Evolutionary conservation across 257 asterid genomes (phyloP), one percentile per base, ranked within the genome.

Genomic region (Perilla frutescens): DNA sequence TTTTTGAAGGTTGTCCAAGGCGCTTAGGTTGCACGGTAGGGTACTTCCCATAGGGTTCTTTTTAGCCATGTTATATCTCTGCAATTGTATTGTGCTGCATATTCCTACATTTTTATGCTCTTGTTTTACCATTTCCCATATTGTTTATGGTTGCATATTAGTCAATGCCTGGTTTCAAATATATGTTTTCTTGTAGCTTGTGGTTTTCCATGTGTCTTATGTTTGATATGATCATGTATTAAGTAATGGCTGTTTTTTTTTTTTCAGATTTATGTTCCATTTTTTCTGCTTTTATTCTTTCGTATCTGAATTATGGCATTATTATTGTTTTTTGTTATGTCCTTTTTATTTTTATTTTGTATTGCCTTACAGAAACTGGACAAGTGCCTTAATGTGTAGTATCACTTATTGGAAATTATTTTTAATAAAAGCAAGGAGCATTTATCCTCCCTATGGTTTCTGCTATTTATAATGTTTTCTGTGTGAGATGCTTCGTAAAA

Each of bases 11-110:
- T 49, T 95, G 99, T 82, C 91, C 96, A 7, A 83, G 96, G 85
- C 96, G 97, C 73, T 78, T 95, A 77, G 97, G 98, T 70, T 92
- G 99, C 96, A 95, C 99, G 96, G 99, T 95, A 89, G 1, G 66
- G 34, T 53, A 75, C 59, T 36, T 54, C 13, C n/a, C 51, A 47
- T 47, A 9, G n/a, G 1, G 9, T 47, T 47, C 7, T 75, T 31
- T 39, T 14, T 4, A 4, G 37, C 48, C 34, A 7, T 60, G 40
- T 3, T 71, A 9, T 47, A 34, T 14, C 32, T 9, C 26, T 70
- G 66, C 37, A 43, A 48, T 47, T 49, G 40, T 34, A 45, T 32
- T 59, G 34, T 59, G 59, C 3, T 12, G 50, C 44, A 13, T 3
- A 37, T 3, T 34, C 15, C 32, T 61, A 62, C 64, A 8, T 43